Conservation (phyloP, 1,284 basidiomycete genomes). For the Calocybe gambosa region DNA sequence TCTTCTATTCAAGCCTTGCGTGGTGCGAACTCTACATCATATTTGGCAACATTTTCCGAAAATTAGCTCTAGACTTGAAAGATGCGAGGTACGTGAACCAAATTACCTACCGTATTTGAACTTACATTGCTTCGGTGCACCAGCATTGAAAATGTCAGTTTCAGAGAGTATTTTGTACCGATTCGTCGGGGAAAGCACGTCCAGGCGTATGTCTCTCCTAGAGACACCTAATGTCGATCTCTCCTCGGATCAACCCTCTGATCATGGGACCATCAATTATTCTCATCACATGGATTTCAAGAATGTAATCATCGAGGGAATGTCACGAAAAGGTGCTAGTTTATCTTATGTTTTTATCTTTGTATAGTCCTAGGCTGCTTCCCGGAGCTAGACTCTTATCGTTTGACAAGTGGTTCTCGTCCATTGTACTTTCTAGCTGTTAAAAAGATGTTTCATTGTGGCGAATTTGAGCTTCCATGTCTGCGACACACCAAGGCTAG, state of each 20-base stretch:
- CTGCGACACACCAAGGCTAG: too few species aligned
- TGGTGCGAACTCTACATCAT: constrained; percentile 38
- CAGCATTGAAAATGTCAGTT: constrained; percentile 24
- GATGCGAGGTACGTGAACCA: constrained; percentile 22
- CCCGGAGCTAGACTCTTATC: too few species aligned
- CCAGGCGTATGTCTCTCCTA: constrained; percentile 18
- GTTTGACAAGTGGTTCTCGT: too few species aligned
- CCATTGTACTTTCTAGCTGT: too few species aligned
- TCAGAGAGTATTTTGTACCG: constrained; percentile 26
- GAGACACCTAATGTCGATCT: not conserved
- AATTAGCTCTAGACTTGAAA: constrained; percentile 28
- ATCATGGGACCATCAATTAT: too few species aligned
- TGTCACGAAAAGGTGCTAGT: too few species aligned
- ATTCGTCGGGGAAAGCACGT: constrained; percentile 25
- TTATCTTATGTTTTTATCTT: too few species aligned
- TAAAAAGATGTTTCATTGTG: too few species aligned
- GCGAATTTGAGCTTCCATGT: too few species aligned
- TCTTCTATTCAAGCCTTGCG: constrained; percentile 26
- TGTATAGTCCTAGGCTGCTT: too few species aligned
- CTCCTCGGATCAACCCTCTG: not conserved
- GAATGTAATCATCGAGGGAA: too few species aligned
- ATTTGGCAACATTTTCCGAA: constrained; percentile 33
- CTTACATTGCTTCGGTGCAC: not conserved
- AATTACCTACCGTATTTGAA: not conserved
- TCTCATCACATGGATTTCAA: too few species aligned